These are phyloP conservation scores for Candida broadrunensis DNA, from an alignment of 805 yeast species.

Conservation along the genomic window DNA sequence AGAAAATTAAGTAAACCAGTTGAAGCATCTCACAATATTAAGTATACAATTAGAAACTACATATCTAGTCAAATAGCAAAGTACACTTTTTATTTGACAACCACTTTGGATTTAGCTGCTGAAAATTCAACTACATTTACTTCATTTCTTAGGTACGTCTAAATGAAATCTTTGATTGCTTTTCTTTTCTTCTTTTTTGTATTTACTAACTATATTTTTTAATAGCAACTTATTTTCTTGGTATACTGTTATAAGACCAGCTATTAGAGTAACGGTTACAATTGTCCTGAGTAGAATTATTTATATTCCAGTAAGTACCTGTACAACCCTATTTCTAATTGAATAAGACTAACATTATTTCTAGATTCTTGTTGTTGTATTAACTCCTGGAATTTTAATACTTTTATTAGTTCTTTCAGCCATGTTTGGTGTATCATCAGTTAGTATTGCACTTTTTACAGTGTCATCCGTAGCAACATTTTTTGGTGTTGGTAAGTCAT, in stretches of 20 bases:
- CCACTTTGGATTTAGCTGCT: background rate
- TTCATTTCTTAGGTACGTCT: background rate
- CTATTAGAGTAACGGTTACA: background rate
- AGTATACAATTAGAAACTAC: background rate
- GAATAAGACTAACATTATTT: background rate
- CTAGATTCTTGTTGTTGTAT: background rate
- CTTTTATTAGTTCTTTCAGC: background rate
- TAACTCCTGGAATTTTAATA: background rate
- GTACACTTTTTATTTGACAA: background rate
- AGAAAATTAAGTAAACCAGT: too few relatives aligned
- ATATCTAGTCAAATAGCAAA: background rate
- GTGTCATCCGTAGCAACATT: background rate
- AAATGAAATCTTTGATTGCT: too few relatives aligned
- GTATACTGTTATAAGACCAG: background rate
- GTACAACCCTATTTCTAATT: too few relatives aligned
- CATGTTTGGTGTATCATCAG: constrained; percentile 4
- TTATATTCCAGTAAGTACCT: background rate
- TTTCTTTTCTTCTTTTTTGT: too few relatives aligned
- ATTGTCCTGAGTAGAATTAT: background rate
- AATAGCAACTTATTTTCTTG: background rate
- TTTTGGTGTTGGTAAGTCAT: constrained; percentile 2
- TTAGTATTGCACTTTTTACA: background rate
- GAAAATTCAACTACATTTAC: background rate
- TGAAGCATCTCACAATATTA: too few relatives aligned
- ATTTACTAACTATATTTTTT: too few relatives aligned